Evolutionary conservation across 805 yeast genomes (phyloP).

Genomic region (Cyberlindnera subsufficiens): DNA sequence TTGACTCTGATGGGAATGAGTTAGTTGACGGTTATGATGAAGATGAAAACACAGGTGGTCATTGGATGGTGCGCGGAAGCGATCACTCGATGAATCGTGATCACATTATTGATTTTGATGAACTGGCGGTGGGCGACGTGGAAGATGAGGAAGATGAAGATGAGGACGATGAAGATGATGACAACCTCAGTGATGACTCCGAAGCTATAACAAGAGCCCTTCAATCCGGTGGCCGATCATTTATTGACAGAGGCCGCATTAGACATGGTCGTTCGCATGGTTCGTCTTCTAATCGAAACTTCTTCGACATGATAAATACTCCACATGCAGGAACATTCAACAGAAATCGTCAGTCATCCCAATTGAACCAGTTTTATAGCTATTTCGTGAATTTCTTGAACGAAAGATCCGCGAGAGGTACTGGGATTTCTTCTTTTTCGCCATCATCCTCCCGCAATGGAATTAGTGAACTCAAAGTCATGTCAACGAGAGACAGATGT

Average conservation of each 20-base stretch:
- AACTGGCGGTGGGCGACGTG: slow-evolving; percentile 13
- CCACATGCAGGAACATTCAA: background rate
- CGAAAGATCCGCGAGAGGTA: background rate
- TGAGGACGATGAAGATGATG: slow-evolving; percentile 15
- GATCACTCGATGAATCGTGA: slow-evolving; percentile 8
- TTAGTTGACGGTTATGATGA: slow-evolving; percentile 4
- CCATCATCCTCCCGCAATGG: slow-evolving; percentile 1
- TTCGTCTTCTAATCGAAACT: background rate
- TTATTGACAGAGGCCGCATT: slow-evolving; percentile 12
- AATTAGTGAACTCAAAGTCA: slow-evolving; percentile 9
- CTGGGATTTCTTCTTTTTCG: no score
- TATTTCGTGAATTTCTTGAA: slow-evolving; percentile 4
- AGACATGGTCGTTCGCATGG: slow-evolving; percentile 13
- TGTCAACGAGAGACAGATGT: slow-evolving; percentile 66
- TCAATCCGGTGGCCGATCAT: background rate
- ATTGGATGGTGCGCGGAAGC: background rate
- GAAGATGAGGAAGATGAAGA: slow-evolving; percentile 8
- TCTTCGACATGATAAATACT: background rate
- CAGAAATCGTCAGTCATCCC: background rate
- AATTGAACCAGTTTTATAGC: slow-evolving; percentile 3
- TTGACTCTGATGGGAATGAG: slow-evolving; percentile 7
- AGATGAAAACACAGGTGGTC: slow-evolving; percentile 20
- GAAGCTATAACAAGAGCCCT: background rate
- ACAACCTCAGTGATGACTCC: slow-evolving; percentile 14
- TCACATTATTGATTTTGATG: slow-evolving; percentile 9